These are phyloP conservation scores for Aspergillus kassunensis DNA, from an alignment of 495 filamentous ascomycete species.

Conservation along the genomic window DNA sequence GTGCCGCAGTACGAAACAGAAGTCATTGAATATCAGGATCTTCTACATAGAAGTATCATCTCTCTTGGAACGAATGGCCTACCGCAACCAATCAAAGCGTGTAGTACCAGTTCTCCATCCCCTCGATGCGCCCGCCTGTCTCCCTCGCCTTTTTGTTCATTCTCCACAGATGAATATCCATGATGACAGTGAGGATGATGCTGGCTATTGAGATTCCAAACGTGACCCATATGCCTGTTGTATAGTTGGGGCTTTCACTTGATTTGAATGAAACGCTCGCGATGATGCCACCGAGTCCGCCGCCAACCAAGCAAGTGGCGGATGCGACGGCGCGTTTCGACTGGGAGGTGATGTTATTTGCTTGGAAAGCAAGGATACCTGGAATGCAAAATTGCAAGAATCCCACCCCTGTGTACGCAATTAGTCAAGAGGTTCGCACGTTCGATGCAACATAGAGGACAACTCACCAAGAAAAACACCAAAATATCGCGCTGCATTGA, in stretches of 20 bases:
- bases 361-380: constrained; percentile 12
- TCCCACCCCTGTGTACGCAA: constrained; percentile 3
- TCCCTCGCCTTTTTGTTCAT: constrained; percentile 12
- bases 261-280: constrained; percentile 17
- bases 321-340: constrained; percentile 14
- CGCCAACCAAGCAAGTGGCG: constrained; percentile 16
- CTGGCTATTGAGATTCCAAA: constrained; percentile 11
- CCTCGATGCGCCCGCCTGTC: constrained; percentile 5
- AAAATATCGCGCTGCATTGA: constrained; percentile 10
- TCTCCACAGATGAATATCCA: constrained; percentile 11
- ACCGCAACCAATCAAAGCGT: constrained; percentile 13
- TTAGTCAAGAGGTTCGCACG: neutral
- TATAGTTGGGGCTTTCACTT: constrained; percentile 13
- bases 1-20: too few species aligned
- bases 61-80: too few species aligned
- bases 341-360: constrained; percentile 14
- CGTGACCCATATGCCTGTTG: constrained; percentile 16
- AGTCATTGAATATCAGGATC: too few species aligned
- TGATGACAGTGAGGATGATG: neutral
- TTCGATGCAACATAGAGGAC: too few species aligned
- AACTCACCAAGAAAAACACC: constrained; percentile 12
- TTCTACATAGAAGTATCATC: too few species aligned
- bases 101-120: constrained; percentile 15
- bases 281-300: constrained; percentile 14
- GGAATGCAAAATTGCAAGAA: constrained; percentile 15